These are phyloP conservation scores for Hemileia vastatrix DNA, from an alignment of 1,284 basidiomycete genomes.

Conservation along the genomic window DNA sequence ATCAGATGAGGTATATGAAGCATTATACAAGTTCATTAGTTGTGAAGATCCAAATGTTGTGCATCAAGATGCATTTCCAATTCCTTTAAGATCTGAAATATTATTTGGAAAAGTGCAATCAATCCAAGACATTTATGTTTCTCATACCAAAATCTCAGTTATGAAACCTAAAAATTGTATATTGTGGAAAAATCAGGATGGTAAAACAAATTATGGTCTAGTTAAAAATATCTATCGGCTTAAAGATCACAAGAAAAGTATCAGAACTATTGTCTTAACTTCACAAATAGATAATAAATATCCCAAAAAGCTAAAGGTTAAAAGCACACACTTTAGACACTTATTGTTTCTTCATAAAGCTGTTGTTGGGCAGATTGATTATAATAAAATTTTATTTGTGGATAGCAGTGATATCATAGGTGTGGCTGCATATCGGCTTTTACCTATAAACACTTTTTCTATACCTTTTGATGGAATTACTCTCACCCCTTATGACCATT, in stretches of 20 bases:
- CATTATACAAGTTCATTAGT: not conserved
- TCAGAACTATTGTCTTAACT: too few species aligned
- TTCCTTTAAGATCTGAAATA: not conserved
- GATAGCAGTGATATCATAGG: not conserved
- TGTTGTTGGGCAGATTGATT: too few species aligned
- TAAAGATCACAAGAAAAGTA: too few species aligned
- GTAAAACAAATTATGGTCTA: not conserved
- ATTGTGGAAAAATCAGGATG: not conserved
- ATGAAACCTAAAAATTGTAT: constrained; percentile 6
- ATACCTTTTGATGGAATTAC: constrained; percentile 1
- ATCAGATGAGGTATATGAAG: not conserved
- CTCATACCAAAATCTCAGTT: too few species aligned
- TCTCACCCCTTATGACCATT: constrained; percentile 1
- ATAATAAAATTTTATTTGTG: too few species aligned
- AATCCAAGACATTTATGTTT: too few species aligned
- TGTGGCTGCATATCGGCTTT: constrained; percentile 5
- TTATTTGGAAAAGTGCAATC: not conserved
- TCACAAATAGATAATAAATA: too few species aligned
- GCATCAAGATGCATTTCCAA: not conserved
- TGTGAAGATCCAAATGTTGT: not conserved
- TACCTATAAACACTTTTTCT: not conserved
- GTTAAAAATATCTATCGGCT: not conserved
- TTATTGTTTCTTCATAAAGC: too few species aligned
- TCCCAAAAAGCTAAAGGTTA: too few species aligned
- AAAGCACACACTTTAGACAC: too few species aligned